Evolutionary conservation across 768 basidiomycete species (phyloP).

Genomic region (Leccinum arenicola): DNA sequence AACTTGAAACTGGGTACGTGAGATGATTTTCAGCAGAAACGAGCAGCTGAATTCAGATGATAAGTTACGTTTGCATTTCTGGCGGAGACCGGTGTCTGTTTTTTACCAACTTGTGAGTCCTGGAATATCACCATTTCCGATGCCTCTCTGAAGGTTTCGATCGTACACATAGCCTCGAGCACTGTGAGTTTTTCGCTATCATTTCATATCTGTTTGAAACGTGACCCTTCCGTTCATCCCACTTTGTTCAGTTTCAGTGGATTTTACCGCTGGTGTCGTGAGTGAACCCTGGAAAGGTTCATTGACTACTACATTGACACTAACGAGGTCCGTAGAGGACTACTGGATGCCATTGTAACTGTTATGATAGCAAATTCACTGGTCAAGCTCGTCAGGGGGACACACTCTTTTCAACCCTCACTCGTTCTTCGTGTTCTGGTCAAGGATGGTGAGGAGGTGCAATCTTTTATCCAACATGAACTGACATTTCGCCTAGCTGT

Average conservation of each 20-base stretch:
- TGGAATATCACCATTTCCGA: background rate
- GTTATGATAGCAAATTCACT: slow-evolving; percentile 1
- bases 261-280: background rate
- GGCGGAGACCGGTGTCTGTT: background rate
- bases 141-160: background rate
- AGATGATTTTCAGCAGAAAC: background rate
- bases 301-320: background rate
- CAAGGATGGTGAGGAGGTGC: slow-evolving; percentile 10
- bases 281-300: background rate
- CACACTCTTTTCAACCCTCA: background rate
- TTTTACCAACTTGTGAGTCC: background rate
- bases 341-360: background rate
- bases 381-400: background rate
- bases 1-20: background rate
- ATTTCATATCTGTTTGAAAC: background rate
- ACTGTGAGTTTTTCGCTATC: background rate
- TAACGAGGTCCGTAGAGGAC: background rate
- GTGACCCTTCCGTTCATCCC: background rate
- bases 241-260: background rate
- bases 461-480: background rate
- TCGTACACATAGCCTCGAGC: background rate
- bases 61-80: background rate
- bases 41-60: background rate
- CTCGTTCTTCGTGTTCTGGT: background rate
- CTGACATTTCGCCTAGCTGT: background rate